These are phyloP conservation scores for Trichoderma simmonsii DNA, from an alignment of 2,329 filamentous ascomycete genomes.

Conservation along the genomic window DNA sequence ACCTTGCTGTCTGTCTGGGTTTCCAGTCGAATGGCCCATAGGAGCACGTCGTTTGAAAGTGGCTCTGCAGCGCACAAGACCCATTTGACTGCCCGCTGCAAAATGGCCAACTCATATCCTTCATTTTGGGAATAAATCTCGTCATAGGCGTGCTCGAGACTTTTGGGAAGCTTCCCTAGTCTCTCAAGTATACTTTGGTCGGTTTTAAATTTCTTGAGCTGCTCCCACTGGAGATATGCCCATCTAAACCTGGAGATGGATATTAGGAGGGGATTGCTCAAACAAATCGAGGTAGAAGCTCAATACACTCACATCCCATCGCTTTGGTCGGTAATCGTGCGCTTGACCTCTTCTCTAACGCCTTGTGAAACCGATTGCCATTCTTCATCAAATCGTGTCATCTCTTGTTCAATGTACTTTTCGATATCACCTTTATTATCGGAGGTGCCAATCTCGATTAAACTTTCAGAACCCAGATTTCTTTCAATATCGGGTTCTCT, in stretches of 20 bases:
- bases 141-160: neutral
- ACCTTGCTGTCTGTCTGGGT: neutral
- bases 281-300: no score
- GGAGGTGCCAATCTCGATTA: neutral
- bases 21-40: neutral
- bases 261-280: neutral
- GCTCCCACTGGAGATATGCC: neutral
- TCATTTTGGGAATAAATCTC: neutral
- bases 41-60: neutral
- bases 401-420: neutral
- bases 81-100: neutral
- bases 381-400: neutral
- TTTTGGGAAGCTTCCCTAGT: neutral
- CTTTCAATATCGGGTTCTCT: neutral
- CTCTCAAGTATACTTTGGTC: neutral
- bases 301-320: neutral
- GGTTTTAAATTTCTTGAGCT: neutral
- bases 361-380: neutral
- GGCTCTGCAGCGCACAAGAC: neutral
- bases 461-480: neutral
- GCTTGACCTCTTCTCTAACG: neutral
- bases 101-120: neutral
- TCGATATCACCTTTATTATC: neutral
- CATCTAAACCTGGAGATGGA: neutral
- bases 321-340: neutral